Evolutionary conservation across 495 filamentous ascomycete species (phyloP).

Genomic region (Parathielavia hyrcaniae): DNA sequence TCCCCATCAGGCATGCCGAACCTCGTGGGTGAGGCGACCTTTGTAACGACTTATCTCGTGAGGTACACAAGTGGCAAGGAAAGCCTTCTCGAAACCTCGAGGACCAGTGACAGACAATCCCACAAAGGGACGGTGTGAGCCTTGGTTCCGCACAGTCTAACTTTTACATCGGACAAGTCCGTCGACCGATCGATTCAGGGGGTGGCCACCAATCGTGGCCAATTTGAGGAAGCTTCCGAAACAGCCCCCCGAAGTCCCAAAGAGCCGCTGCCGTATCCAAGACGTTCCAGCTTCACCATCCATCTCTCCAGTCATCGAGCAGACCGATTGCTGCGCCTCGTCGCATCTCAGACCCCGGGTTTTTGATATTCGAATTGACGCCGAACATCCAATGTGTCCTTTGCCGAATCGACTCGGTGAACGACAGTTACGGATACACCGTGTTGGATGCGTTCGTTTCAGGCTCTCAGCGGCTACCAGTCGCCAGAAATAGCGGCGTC

Average conservation of each 20-base stretch:
- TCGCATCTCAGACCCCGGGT: conserved; percentile 1
- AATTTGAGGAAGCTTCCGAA: conserved; percentile 2
- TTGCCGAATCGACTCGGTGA: neutral
- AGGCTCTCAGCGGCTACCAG: neutral
- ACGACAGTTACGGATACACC: neutral
- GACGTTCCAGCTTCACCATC: conserved; percentile 11
- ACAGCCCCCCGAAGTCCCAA: neutral
- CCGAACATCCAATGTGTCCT: neutral
- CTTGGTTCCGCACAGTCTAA: too few relatives aligned
- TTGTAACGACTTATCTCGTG: too few relatives aligned
- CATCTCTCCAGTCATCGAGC: neutral
- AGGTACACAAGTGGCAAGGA: too few relatives aligned
- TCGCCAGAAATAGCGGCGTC: neutral
- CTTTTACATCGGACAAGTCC: too few relatives aligned
- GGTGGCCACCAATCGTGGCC: conserved; percentile 8
- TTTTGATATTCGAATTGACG: neutral
- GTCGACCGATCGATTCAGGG: neutral
- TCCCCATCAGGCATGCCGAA: too few relatives aligned
- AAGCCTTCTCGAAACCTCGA: too few relatives aligned
- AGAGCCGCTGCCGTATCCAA: neutral
- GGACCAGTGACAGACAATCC: too few relatives aligned
- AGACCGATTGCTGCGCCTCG: neutral
- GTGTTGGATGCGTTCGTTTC: neutral
- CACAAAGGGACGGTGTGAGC: too few relatives aligned
- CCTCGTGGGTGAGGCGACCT: too few relatives aligned